These are phyloP conservation scores for Akanthomyces dipterigenus DNA, from an alignment of 2,329 filamentous ascomycete species.

Conservation along the genomic window DNA sequence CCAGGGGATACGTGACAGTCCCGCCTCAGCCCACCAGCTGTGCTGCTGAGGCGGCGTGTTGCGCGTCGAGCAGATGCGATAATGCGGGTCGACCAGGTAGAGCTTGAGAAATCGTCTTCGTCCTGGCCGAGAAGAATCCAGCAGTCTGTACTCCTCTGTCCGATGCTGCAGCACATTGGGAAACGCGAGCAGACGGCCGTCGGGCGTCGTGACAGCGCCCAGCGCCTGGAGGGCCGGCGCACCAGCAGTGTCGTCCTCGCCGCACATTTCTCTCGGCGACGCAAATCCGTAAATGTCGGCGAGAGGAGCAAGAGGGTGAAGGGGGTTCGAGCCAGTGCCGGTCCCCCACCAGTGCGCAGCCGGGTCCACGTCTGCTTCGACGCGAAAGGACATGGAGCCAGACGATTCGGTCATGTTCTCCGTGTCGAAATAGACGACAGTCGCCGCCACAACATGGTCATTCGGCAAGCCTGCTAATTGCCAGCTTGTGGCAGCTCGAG, in stretches of 20 bases:
- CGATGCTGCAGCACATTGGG: constrained; percentile 39
- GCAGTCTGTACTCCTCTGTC: constrained; percentile 42
- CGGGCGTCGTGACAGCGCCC: constrained; percentile 34
- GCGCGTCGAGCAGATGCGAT: constrained; percentile 39
- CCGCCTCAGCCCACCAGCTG: no score
- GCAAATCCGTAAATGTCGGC: neutral
- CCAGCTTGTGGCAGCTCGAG: neutral
- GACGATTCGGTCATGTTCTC: neutral
- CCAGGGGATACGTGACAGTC: no score
- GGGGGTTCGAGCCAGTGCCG: neutral
- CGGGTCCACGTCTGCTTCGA: neutral
- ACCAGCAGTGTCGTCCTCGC: neutral
- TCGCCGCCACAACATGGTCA: constrained; percentile 7
- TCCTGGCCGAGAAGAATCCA: constrained; percentile 43
- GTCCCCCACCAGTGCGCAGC: neutral
- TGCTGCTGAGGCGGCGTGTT: constrained; percentile 31
- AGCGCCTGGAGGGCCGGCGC: neutral
- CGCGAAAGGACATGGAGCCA: neutral
- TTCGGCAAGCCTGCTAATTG: neutral
- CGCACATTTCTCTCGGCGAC: neutral
- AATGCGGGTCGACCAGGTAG: constrained; percentile 51
- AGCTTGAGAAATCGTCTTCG: constrained; percentile 51
- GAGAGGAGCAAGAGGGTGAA: neutral
- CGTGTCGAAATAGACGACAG: neutral
- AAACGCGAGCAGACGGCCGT: constrained; percentile 40